A percentile compares a stretch with the other conserved stretches of the same genome.
phyloP scores from a whole-genome alignment of 2,329 filamentous ascomycete species.

The Sarocladium kiliense region DNA sequence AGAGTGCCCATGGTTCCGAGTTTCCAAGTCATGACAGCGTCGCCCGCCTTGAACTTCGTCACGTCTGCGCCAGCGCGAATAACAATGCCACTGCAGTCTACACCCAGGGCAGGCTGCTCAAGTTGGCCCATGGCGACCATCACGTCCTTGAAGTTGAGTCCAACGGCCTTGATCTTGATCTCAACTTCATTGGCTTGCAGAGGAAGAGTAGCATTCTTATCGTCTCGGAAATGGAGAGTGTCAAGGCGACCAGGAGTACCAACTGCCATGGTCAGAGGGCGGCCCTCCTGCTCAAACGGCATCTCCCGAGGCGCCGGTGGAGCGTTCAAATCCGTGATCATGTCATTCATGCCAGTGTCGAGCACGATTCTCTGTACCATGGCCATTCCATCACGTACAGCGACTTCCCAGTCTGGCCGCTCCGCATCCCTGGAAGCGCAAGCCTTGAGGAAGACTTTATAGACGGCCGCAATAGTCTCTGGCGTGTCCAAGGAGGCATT shows the following conservation, averaged over 20 bases:
- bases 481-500: background rate
- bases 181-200: conserved; percentile 30
- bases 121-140: conserved; percentile 14
- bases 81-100: conserved; percentile 18
- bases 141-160: conserved; percentile 18
- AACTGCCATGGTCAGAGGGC: conserved; percentile 10
- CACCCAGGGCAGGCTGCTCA: conserved; percentile 14
- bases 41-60: conserved; percentile 14
- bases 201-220: conserved; percentile 19
- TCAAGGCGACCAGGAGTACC: conserved; percentile 19
- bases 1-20: conserved; percentile 21
- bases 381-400: background rate
- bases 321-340: background rate
- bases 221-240: conserved; percentile 32
- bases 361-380: background rate
- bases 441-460: background rate
- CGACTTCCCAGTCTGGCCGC: background rate
- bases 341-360: background rate
- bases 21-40: conserved; percentile 18
- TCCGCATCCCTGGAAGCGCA: background rate
- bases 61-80: conserved; percentile 15
- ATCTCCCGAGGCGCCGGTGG: conserved; percentile 8
- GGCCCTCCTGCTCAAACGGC: conserved; percentile 27
- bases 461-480: background rate
- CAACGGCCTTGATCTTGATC: conserved; percentile 18